These are phyloP conservation scores for Setomelanomma holmii DNA, from an alignment of 2,329 filamentous ascomycete species.

Conservation along the genomic window DNA sequence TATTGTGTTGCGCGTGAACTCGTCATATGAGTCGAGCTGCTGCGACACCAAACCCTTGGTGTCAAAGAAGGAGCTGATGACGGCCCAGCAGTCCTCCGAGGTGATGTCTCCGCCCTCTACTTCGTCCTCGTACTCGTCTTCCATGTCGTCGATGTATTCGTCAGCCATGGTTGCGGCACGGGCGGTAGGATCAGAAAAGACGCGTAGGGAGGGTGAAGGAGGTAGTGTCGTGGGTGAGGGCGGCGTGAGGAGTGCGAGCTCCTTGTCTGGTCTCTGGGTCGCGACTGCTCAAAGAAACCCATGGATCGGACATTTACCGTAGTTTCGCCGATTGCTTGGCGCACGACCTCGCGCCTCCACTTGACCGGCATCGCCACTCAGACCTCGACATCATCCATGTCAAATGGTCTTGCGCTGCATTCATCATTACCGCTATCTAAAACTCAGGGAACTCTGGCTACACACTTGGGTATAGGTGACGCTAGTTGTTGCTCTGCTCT, in stretches of 20 bases:
- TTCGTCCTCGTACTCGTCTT: constrained; percentile 66
- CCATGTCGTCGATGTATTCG: constrained; percentile 67
- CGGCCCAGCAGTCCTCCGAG: constrained; percentile 97
- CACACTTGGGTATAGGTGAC: too few relatives aligned
- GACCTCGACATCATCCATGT: too few relatives aligned
- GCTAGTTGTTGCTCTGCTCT: too few relatives aligned
- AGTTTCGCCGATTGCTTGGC: constrained; percentile 12
- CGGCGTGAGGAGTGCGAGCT: constrained; percentile 21
- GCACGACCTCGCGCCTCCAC: too few relatives aligned
- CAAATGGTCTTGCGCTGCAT: too few relatives aligned
- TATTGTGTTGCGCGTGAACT: constrained; percentile 93
- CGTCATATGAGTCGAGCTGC: constrained; percentile 97
- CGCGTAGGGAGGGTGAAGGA: constrained; percentile 11
- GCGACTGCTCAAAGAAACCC: constrained; percentile 31
- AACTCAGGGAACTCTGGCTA: too few relatives aligned
- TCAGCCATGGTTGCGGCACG: constrained; percentile 56
- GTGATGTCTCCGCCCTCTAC: constrained; percentile 75
- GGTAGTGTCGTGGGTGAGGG: constrained; percentile 12
- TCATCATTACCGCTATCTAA: too few relatives aligned
- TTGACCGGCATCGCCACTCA: too few relatives aligned
- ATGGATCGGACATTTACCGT: constrained; percentile 1
- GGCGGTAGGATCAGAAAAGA: constrained; percentile 2
- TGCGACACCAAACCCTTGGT: constrained; percentile 95
- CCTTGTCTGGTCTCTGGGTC: constrained; percentile 21
- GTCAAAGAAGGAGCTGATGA: constrained; percentile 97